Conservation (phyloP, 139 green algal species). For the Chlorella sorokiniana region DNA sequence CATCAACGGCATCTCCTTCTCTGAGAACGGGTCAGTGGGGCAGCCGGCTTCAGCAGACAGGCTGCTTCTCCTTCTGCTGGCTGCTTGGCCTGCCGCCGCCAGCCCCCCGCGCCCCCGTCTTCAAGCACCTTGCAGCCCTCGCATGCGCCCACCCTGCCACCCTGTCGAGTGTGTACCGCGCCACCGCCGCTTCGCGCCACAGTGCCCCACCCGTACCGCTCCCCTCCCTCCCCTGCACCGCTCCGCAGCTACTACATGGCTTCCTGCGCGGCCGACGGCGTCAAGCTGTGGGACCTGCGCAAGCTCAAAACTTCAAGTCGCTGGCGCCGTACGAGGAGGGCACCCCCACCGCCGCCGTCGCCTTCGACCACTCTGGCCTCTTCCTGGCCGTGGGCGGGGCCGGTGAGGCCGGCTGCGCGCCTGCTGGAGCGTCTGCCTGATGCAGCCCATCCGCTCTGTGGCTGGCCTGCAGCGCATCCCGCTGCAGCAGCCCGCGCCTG, state of each 20-base stretch:
- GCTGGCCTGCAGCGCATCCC: background rate
- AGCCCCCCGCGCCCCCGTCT: too few species aligned
- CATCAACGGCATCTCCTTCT: constrained; percentile 80
- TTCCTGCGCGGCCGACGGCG: constrained; percentile 70
- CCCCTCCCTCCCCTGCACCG: too few species aligned
- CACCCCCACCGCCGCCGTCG: constrained; percentile 47
- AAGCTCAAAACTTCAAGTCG: constrained; percentile 88
- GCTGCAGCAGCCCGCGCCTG: background rate
- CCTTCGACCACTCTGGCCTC: constrained; percentile 81
- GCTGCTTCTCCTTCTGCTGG: too few species aligned
- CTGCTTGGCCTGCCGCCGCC: too few species aligned
- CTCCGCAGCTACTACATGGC: constrained; percentile 83
- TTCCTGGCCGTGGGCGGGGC: constrained; percentile 86
- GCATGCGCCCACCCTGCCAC: too few species aligned
- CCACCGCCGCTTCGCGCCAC: background rate
- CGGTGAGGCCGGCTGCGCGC: background rate
- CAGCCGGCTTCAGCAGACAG: background rate
- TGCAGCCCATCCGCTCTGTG: background rate
- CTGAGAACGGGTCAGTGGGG: constrained; percentile 80
- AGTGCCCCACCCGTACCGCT: background rate
- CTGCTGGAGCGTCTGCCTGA: background rate
- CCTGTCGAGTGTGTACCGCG: too few species aligned
- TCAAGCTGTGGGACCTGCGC: constrained; percentile 98
- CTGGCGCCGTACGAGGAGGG: constrained; percentile 65
- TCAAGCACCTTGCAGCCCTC: too few species aligned